A percentile compares a stretch with the other conserved stretches of the same genome.
These are phyloP conservation scores for Entomophthora muscae DNA, from an alignment of 371 early-diverging fungal genomes.

Conservation along the genomic window DNA sequence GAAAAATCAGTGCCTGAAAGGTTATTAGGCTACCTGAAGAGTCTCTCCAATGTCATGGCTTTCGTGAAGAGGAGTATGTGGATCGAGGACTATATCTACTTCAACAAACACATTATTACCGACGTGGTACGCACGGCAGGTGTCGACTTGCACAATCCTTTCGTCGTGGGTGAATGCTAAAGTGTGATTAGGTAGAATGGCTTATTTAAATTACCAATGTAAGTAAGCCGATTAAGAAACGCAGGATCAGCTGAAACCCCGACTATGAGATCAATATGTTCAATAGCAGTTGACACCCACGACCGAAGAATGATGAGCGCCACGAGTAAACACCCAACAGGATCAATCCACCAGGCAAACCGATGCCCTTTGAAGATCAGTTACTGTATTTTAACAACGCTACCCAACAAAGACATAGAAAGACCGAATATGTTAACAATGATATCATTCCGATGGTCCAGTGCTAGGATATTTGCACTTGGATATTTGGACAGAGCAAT, in stretches of 20 bases:
- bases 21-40: conserved; percentile 24
- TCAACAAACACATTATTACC: conserved; percentile 73
- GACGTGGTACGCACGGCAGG: conserved; percentile 76
- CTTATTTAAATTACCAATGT: conserved; percentile 28
- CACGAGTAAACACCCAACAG: conserved; percentile 71
- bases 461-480: conserved; percentile 57
- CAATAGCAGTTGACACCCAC: conserved; percentile 66
- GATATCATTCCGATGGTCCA: conserved; percentile 83
- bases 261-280: conserved; percentile 72
- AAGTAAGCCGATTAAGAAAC: conserved; percentile 66
- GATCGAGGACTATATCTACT: conserved; percentile 69
- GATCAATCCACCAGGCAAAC: conserved; percentile 66
- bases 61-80: conserved; percentile 40
- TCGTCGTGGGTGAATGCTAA: conserved; percentile 63
- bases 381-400: neutral
- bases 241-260: conserved; percentile 68
- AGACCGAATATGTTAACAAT: conserved; percentile 67
- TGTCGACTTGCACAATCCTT: conserved; percentile 67
- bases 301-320: conserved; percentile 62
- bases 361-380: conserved; percentile 33
- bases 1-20: conserved; percentile 6
- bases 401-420: conserved; percentile 49
- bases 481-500: conserved; percentile 40
- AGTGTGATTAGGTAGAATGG: conserved; percentile 21
- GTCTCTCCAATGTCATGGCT: conserved; percentile 70